Evolutionary conservation across 2,329 filamentous ascomycete species (phyloP).

Genomic region (Botrytis fragariae): DNA sequence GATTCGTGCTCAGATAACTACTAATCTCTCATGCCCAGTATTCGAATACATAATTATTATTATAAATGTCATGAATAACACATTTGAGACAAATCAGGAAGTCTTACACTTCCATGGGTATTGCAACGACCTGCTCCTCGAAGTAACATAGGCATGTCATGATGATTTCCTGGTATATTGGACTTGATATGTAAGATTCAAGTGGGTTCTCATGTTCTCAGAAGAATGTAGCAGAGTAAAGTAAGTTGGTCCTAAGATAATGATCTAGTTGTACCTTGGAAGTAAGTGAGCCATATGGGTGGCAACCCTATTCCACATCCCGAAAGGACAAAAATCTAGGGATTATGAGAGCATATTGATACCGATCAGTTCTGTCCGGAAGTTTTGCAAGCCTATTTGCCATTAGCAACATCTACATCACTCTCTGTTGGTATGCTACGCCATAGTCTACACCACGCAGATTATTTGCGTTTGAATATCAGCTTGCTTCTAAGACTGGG

Average conservation of each 20-base stretch:
- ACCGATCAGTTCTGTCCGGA: background rate
- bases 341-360: background rate
- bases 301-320: background rate
- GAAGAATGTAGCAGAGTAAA: background rate
- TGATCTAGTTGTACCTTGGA: background rate
- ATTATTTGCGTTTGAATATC: background rate
- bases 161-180: background rate
- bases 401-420: background rate
- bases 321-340: background rate
- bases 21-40: rapidly evolving
- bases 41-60: background rate
- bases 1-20: background rate
- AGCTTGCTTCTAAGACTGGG: rapidly evolving
- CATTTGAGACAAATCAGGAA: background rate
- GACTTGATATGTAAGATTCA: background rate
- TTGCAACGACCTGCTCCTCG: background rate
- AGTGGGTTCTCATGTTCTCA: background rate
- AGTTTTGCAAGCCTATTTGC: background rate
- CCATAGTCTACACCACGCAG: background rate
- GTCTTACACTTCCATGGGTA: background rate
- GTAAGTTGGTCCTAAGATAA: background rate
- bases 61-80: background rate
- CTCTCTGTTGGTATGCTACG: background rate
- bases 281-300: rapidly evolving
- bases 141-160: background rate